Percentiles rank a stretch among this genome's conserved stretches.
phyloP scores from a whole-genome alignment of 257 asterid species.

The Nicotiana benthamiana region DNA sequence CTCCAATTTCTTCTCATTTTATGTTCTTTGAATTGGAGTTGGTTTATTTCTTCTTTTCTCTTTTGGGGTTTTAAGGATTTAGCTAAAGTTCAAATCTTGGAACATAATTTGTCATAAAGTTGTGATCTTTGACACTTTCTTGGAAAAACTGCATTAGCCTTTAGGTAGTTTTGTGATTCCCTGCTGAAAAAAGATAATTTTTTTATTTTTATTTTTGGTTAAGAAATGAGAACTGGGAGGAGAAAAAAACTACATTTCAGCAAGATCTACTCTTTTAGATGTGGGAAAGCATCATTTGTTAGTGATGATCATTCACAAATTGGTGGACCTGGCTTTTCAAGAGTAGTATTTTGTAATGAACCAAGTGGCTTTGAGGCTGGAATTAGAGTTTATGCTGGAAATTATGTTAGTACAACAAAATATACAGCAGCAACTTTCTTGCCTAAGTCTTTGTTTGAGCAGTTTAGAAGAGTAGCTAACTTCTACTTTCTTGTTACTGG shows the following conservation, averaged over 20 bases:
- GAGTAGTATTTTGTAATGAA: slow-evolving; percentile 75
- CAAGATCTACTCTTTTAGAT: slow-evolving; percentile 67
- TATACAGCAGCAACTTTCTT: slow-evolving; percentile 74
- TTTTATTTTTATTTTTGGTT: background rate
- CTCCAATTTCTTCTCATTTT: background rate
- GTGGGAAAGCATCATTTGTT: slow-evolving; percentile 37
- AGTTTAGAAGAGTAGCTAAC: slow-evolving; percentile 91
- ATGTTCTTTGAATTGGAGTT: background rate
- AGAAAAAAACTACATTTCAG: slow-evolving; percentile 57
- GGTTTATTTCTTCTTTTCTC: background rate
- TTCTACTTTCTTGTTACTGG: slow-evolving; percentile 76
- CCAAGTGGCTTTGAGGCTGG: slow-evolving; percentile 40
- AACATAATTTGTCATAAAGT: background rate
- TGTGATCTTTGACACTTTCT: slow-evolving; percentile 7
- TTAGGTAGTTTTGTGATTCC: background rate
- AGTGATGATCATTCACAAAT: slow-evolving; percentile 61
- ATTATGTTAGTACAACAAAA: slow-evolving; percentile 74
- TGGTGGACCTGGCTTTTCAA: slow-evolving; percentile 86
- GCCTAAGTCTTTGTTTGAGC: slow-evolving; percentile 87
- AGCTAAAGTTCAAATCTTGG: background rate
- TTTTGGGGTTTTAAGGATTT: slow-evolving; percentile 11
- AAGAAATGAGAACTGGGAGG: slow-evolving; percentile 32
- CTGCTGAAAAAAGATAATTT: background rate
- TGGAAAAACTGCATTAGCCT: background rate
- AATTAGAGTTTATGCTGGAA: slow-evolving; percentile 36